phyloP scores from a whole-genome alignment of 495 filamentous ascomycete genomes.

The Penicillium steckii region DNA sequence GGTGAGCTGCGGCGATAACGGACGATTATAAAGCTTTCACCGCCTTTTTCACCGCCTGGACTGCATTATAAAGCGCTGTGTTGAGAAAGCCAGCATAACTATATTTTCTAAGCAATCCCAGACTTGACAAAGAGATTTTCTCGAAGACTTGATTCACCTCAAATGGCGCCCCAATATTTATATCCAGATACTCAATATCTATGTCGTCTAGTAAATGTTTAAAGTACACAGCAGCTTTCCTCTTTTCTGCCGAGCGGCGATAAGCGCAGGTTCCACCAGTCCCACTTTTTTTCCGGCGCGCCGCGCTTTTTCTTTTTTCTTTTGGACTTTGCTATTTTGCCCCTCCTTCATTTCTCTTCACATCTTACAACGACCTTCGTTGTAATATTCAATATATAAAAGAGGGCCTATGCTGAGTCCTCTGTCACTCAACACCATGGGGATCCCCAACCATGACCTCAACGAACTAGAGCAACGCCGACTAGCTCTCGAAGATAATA shows the following conservation, averaged over 20 bases:
- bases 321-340: background rate
- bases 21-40: no score
- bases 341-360: constrained; percentile 1
- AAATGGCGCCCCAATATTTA: no score
- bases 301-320: constrained; percentile 2
- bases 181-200: no score
- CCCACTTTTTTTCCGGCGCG: constrained; percentile 11
- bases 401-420: background rate
- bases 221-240: no score
- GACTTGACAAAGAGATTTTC: no score
- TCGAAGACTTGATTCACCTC: no score
- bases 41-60: no score
- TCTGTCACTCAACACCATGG: constrained; percentile 25
- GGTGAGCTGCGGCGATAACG: background rate
- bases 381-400: background rate
- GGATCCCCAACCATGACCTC: constrained; percentile 31
- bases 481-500: constrained; percentile 69
- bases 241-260: no score
- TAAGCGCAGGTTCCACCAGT: constrained; percentile 13
- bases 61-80: no score
- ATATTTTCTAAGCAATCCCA: no score
- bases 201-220: no score
- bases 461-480: constrained; percentile 70
- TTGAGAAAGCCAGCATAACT: no score
- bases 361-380: background rate